Percentiles rank a stretch among this genome's conserved stretches.
These are phyloP conservation scores for Acanthamoeba quina DNA, from an alignment of 208 protist genomes.

Conservation along the genomic window DNA sequence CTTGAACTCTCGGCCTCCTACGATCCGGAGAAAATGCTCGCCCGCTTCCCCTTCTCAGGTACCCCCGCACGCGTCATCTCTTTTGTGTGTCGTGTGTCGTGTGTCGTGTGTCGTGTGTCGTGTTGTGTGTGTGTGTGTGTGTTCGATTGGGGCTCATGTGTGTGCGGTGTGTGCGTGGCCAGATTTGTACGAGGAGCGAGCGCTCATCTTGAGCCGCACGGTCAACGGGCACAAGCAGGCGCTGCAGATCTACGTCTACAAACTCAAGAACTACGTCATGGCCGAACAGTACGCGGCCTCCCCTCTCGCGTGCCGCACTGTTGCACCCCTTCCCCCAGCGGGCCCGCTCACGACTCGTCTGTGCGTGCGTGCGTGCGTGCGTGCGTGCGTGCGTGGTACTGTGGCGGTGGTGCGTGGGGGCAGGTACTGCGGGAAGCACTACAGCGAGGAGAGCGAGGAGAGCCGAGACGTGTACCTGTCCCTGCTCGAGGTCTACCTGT, in stretches of 20 bases:
- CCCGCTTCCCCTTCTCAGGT: slow-evolving; percentile 82
- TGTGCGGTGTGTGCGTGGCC: neutral
- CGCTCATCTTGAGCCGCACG: slow-evolving; percentile 80
- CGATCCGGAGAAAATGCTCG: slow-evolving; percentile 82
- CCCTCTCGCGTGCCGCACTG: neutral
- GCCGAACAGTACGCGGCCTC: slow-evolving; percentile 78
- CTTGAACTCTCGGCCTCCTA: slow-evolving; percentile 84
- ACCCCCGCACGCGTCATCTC: neutral
- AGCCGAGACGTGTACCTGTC: slow-evolving; percentile 83
- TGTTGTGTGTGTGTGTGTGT: too few relatives aligned
- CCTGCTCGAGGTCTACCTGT: slow-evolving; percentile 85
- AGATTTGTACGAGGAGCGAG: slow-evolving; percentile 85
- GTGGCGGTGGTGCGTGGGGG: neutral
- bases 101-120: neutral
- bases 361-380: neutral
- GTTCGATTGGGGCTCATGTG: neutral
- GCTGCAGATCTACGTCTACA: slow-evolving; percentile 83
- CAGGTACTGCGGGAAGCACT: slow-evolving; percentile 82
- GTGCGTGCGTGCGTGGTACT: neutral
- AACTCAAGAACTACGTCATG: slow-evolving; percentile 81
- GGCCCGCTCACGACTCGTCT: too few relatives aligned
- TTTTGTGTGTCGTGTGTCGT: neutral
- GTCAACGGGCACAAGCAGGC: slow-evolving; percentile 82
- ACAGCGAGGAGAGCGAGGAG: slow-evolving; percentile 82
- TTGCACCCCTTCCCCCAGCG: neutral